phyloP scores from a whole-genome alignment of 805 yeast genomes.

The Hanseniaspora taiwanica region DNA sequence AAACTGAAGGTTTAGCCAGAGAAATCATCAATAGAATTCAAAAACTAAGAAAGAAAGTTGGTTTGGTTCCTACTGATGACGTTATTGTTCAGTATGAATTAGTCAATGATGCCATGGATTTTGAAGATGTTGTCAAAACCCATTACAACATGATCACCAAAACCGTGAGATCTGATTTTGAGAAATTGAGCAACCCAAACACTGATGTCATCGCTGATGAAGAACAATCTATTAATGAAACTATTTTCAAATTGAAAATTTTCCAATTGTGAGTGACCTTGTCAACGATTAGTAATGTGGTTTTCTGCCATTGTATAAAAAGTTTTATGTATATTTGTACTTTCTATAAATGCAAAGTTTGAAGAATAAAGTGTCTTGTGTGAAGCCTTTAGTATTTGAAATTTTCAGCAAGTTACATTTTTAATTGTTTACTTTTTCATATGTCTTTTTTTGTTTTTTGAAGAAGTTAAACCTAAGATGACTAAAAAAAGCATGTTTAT shows the following conservation, averaged over 20 bases:
- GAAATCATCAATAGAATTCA: conserved; percentile 95
- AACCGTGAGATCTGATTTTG: conserved; percentile 50
- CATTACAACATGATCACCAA: conserved; percentile 63
- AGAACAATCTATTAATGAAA: conserved; percentile 72
- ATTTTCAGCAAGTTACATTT: too few species aligned
- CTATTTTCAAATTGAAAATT: conserved; percentile 65
- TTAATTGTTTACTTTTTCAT: too few species aligned
- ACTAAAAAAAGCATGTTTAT: too few species aligned
- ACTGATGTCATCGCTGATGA: conserved; percentile 64
- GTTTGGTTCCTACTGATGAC: conserved; percentile 89
- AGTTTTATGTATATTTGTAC: not conserved
- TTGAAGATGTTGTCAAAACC: conserved; percentile 44
- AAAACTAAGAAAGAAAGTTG: conserved; percentile 92
- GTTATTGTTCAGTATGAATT: conserved; percentile 73
- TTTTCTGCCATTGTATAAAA: not conserved
- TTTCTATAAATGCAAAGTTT: too few species aligned
- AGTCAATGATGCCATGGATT: conserved; percentile 45
- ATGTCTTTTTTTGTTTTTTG: too few species aligned
- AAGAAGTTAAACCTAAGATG: too few species aligned
- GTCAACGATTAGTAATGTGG: not conserved
- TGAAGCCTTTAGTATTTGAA: too few species aligned
- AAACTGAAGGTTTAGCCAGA: conserved; percentile 91
- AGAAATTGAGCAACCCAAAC: conserved; percentile 31
- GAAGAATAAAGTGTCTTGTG: too few species aligned
- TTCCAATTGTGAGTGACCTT: conserved; percentile 37